These are phyloP conservation scores for Penicillium lividum DNA, from an alignment of 495 filamentous ascomycete genomes.

Conservation along the genomic window DNA sequence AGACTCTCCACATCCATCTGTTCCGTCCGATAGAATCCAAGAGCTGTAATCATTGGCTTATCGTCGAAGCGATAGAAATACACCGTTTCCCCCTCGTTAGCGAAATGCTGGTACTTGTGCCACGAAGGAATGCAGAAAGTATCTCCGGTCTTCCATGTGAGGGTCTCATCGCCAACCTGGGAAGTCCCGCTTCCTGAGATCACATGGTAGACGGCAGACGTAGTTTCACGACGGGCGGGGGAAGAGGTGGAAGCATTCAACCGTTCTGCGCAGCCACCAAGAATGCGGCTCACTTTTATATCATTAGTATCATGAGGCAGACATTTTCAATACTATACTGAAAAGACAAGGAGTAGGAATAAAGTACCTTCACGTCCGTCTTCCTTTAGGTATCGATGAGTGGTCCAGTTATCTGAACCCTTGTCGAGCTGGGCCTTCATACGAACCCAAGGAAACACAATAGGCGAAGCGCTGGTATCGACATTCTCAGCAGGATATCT, in stretches of 20 bases:
- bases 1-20: constrained; percentile 25
- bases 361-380: not conserved
- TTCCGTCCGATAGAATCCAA: constrained; percentile 39
- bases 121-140: constrained; percentile 42
- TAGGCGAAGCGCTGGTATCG: constrained; percentile 32
- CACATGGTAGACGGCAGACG: constrained; percentile 48
- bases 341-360: not conserved
- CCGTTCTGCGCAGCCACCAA: constrained; percentile 43
- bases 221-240: constrained; percentile 34
- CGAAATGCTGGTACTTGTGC: constrained; percentile 40
- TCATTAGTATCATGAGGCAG: constrained; percentile 20
- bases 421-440: constrained; percentile 38
- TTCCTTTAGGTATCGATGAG: not conserved
- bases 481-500: constrained; percentile 46
- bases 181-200: constrained; percentile 30
- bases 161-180: constrained; percentile 32
- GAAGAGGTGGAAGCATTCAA: not conserved
- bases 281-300: constrained; percentile 31
- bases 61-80: constrained; percentile 53
- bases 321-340: not conserved
- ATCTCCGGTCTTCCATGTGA: constrained; percentile 41
- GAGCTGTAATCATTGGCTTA: constrained; percentile 45
- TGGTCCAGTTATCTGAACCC: constrained; percentile 25
- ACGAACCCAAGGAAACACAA: constrained; percentile 44
- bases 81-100: constrained; percentile 30